Evolutionary conservation across 2,329 filamentous ascomycete genomes (phyloP).

Genomic region (Leptographium procerum): DNA sequence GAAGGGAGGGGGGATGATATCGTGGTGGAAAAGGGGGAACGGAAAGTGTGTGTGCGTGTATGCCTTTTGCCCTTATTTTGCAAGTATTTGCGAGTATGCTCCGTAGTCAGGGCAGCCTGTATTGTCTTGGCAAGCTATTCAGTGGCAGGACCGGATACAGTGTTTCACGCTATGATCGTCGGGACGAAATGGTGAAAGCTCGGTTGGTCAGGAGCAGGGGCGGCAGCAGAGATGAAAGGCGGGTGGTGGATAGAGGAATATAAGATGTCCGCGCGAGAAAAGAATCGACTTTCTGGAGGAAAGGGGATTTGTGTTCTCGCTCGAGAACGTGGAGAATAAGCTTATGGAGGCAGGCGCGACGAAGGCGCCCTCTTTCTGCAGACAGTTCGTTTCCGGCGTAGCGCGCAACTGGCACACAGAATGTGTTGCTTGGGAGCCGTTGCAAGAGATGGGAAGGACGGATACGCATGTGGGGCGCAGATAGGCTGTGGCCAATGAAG

Average conservation of each 20-base stretch:
- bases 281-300: background rate
- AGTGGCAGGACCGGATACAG: background rate
- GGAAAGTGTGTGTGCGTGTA: background rate
- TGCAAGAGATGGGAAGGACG: background rate
- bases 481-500: background rate
- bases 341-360: background rate
- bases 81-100: no score
- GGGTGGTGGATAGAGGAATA: background rate
- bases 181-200: background rate
- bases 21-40: background rate
- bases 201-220: background rate
- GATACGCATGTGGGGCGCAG: background rate
- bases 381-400: background rate
- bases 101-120: background rate
- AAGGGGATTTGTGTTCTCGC: background rate
- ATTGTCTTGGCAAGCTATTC: background rate
- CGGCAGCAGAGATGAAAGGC: background rate
- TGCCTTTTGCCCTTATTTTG: no score
- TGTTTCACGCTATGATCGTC: slow-evolving; percentile 1
- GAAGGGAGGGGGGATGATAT: background rate
- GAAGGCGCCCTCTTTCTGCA: background rate
- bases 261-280: background rate
- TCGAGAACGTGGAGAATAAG: background rate
- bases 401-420: background rate
- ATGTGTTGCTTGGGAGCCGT: background rate